A percentile compares a stretch with the other conserved stretches of the same genome.
Conservation (phyloP, 176 grass and related monocot species). For the Oryza longistaminata region DNA sequence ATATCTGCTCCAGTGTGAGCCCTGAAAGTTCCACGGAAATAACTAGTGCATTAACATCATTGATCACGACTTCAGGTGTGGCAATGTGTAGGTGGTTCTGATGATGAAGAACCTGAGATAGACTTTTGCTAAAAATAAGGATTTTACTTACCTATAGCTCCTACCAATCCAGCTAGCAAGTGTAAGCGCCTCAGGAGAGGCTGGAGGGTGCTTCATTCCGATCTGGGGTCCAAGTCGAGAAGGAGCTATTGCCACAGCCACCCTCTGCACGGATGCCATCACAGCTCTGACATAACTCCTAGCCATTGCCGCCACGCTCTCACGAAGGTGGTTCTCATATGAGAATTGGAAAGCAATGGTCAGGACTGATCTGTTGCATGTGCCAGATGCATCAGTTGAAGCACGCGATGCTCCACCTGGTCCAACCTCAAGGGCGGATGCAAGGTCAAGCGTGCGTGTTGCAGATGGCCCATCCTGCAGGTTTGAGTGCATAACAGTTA, state of each 20-base stretch:
- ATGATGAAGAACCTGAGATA: background rate
- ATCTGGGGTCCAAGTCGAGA: slow-evolving; percentile 51
- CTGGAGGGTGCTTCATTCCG: slow-evolving; percentile 57
- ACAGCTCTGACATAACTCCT: slow-evolving; percentile 80
- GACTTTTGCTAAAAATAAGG: background rate
- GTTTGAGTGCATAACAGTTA: background rate
- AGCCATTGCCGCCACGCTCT: slow-evolving; percentile 81
- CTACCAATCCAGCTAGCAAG: slow-evolving; percentile 72
- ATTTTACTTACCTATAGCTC: slow-evolving; percentile 83
- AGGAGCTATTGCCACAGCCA: slow-evolving; percentile 89
- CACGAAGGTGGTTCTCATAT: slow-evolving; percentile 81
- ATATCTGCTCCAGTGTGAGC: slow-evolving; percentile 72
- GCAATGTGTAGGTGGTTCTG: background rate
- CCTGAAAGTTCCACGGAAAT: slow-evolving; percentile 39
- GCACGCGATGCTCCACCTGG: slow-evolving; percentile 42
- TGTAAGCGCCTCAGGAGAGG: slow-evolving; percentile 75
- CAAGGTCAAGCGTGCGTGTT: slow-evolving; percentile 84
- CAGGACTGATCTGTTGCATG: slow-evolving; percentile 60
- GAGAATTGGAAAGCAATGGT: slow-evolving; percentile 94
- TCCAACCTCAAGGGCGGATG: slow-evolving; percentile 80
- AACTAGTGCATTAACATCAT: background rate
- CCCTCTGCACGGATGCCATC: slow-evolving; percentile 82
- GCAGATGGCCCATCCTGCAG: slow-evolving; percentile 50
- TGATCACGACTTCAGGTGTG: background rate
- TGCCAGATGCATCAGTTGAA: slow-evolving; percentile 1